Conservation (phyloP, 1,284 basidiomycete genomes). For the Mycosarcoma mackinlayi region DNA sequence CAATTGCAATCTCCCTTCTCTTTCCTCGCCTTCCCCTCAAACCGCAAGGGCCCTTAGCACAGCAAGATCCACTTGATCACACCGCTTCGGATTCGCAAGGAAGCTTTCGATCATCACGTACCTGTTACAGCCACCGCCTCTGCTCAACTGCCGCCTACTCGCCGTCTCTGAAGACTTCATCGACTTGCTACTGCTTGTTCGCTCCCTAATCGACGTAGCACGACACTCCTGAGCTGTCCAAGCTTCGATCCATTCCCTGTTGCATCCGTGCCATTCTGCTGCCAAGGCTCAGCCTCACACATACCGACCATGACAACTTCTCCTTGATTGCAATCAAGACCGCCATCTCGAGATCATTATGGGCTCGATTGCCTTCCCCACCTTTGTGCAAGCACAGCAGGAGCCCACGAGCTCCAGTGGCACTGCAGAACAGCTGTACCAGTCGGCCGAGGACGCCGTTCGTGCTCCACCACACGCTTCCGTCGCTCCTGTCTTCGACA, state of each 20-base stretch:
- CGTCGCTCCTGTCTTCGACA: not conserved
- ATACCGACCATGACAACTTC: constrained; percentile 12
- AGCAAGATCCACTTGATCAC: no score
- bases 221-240: no score
- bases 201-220: no score
- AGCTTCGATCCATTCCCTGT: no score
- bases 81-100: not conserved
- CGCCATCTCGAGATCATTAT: constrained; percentile 5
- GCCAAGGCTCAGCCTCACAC: not conserved
- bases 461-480: constrained; percentile 7
- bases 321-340: not conserved
- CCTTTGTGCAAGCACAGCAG: constrained; percentile 40
- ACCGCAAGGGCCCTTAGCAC: no score
- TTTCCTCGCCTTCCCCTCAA: no score
- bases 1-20: no score
- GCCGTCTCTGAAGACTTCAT: no score
- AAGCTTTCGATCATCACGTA: not conserved
- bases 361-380: constrained; percentile 43
- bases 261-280: no score
- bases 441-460: constrained; percentile 23
- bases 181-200: no score
- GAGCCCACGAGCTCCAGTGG: constrained; percentile 34
- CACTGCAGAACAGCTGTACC: constrained; percentile 35
- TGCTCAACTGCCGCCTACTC: no score
- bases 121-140: no score